Percentiles rank a stretch among this genome's conserved stretches.
Conservation (phyloP, 352 stramenopile species). For the Phytophthora sp. region DNA sequence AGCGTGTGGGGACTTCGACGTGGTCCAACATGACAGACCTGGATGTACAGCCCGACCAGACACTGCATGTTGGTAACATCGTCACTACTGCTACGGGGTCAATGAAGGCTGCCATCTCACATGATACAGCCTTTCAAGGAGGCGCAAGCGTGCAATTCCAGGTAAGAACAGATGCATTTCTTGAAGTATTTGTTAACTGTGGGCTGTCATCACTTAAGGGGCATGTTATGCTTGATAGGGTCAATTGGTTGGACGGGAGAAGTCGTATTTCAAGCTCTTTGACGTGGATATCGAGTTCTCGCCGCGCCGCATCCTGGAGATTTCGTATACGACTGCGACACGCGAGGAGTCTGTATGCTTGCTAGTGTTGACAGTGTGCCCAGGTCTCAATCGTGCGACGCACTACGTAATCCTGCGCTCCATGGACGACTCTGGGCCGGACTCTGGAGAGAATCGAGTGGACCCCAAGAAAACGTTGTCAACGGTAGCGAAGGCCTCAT, state of each 20-base stretch:
- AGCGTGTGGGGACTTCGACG: neutral
- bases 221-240: constrained; percentile 33
- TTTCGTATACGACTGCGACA: constrained; percentile 46
- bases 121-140: constrained; percentile 46
- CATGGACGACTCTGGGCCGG: constrained; percentile 27
- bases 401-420: constrained; percentile 51
- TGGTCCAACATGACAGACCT: constrained; percentile 50
- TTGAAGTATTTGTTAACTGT: neutral
- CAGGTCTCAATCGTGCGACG: constrained; percentile 42
- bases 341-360: constrained; percentile 39
- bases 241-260: constrained; percentile 37
- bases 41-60: constrained; percentile 38
- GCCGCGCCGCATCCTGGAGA: constrained; percentile 40
- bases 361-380: constrained; percentile 48
- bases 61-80: constrained; percentile 34
- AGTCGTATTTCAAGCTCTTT: constrained; percentile 52
- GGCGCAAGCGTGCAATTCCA: constrained; percentile 40
- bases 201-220: too few relatives aligned
- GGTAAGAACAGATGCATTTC: constrained; percentile 14
- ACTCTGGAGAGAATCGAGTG: constrained; percentile 8
- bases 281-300: constrained; percentile 51
- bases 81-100: constrained; percentile 34
- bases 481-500: constrained; percentile 30
- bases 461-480: constrained; percentile 33
- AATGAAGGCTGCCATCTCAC: constrained; percentile 32